Percentiles rank a stretch among this genome's conserved stretches.
phyloP scores from a whole-genome alignment of 257 asterid genomes.

The Salvia miltiorrhiza region DNA sequence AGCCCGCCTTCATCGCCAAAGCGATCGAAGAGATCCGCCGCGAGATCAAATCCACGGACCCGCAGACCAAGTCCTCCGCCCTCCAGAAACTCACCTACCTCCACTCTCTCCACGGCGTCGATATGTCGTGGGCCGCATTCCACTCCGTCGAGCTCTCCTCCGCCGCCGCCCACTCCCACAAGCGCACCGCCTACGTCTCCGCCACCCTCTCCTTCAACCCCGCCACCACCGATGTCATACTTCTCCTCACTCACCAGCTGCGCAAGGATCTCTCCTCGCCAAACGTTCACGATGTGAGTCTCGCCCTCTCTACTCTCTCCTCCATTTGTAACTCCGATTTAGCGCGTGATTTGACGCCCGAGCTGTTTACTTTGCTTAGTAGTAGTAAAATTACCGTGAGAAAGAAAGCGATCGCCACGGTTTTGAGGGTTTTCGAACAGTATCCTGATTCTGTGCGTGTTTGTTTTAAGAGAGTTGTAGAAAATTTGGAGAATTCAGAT shows the following conservation, averaged over 20 bases:
- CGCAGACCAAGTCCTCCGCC: constrained; percentile 66
- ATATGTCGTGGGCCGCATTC: constrained; percentile 85
- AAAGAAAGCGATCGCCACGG: constrained; percentile 63
- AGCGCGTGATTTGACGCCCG: constrained; percentile 83
- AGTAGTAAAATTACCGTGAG: constrained; percentile 49
- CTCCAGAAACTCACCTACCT: constrained; percentile 77
- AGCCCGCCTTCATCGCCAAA: constrained; percentile 53
- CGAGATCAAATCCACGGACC: constrained; percentile 81
- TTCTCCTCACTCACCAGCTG: constrained; percentile 90
- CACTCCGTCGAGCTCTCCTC: constrained; percentile 87
- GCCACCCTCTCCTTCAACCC: constrained; percentile 81
- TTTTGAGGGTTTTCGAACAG: constrained; percentile 65
- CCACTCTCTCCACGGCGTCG: constrained; percentile 72
- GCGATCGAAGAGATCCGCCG: constrained; percentile 84
- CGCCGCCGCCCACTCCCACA: constrained; percentile 49
- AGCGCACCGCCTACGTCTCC: constrained; percentile 68
- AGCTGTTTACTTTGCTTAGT: constrained; percentile 57
- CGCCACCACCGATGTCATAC: constrained; percentile 72
- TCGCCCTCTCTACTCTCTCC: constrained; percentile 66
- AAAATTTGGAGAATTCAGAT: constrained; percentile 66
- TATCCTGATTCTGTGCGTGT: constrained; percentile 89
- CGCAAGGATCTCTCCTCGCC: constrained; percentile 77
- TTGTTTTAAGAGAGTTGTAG: constrained; percentile 85
- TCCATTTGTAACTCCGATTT: constrained; percentile 70
- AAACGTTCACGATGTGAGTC: constrained; percentile 67